Evolutionary conservation across 805 yeast genomes (phyloP).

Genomic region (Ogataea nakhonphanomensis): DNA sequence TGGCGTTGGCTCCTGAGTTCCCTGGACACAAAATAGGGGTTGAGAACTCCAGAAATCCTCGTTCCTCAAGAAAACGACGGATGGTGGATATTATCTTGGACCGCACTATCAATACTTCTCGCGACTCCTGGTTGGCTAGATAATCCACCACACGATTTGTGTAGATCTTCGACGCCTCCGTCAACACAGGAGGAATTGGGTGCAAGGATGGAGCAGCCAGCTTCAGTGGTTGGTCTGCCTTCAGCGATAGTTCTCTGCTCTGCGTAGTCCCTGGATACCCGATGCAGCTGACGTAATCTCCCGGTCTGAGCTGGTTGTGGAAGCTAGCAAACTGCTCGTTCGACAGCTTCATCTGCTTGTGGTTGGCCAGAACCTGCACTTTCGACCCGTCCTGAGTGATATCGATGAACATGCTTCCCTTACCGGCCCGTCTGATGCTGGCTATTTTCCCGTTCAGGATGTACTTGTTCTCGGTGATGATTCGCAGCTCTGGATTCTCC

Average conservation of each 20-base stretch:
- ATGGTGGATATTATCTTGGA: conserved; percentile 52
- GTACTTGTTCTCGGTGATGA: conserved; percentile 20
- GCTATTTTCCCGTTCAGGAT: conserved; percentile 54
- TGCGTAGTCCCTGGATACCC: conserved; percentile 78
- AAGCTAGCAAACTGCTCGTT: conserved; percentile 39
- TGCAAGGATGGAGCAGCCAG: conserved; percentile 67
- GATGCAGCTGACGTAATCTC: conserved; percentile 63
- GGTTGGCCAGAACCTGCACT: conserved; percentile 62
- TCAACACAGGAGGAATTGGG: conserved; percentile 63
- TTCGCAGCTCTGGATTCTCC: conserved; percentile 21
- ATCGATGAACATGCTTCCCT: conserved; percentile 67
- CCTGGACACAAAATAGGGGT: conserved; percentile 78
- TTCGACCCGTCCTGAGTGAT: conserved; percentile 53
- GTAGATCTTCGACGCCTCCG: conserved; percentile 54
- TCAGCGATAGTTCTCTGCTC: conserved; percentile 74
- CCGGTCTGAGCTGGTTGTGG: conserved; percentile 52
- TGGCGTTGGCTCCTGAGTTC: conserved; percentile 84
- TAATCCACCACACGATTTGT: conserved; percentile 73
- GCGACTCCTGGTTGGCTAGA: conserved; percentile 52
- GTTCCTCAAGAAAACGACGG: conserved; percentile 50
- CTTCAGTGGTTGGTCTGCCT: conserved; percentile 45
- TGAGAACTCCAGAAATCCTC: conserved; percentile 73
- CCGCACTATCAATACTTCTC: conserved; percentile 47
- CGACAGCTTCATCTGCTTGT: conserved; percentile 41
- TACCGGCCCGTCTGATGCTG: conserved; percentile 62